phyloP scores from a whole-genome alignment of 352 stramenopile species.

The Aphanomyces astaci region DNA sequence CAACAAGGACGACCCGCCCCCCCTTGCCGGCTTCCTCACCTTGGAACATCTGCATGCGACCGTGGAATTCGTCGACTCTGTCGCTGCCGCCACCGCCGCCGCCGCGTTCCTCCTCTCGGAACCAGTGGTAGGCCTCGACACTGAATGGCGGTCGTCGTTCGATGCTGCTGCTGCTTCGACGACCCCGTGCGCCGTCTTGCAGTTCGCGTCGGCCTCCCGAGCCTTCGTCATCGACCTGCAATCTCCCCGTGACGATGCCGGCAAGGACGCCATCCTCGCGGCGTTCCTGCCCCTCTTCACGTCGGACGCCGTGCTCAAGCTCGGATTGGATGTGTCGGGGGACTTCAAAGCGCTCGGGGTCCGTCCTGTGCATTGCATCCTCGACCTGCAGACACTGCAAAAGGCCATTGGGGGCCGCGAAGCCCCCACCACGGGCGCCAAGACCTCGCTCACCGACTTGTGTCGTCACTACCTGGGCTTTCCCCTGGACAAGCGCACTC shows the following conservation, averaged over 20 bases:
- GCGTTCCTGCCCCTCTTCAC: slow-evolving; percentile 37
- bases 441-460: slow-evolving; percentile 37
- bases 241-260: slow-evolving; percentile 30
- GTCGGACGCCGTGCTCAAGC: slow-evolving; percentile 45
- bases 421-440: neutral
- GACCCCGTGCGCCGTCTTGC: slow-evolving; percentile 49
- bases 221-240: slow-evolving; percentile 66
- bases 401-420: neutral
- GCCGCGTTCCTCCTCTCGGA: slow-evolving; percentile 36
- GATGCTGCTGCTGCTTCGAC: neutral
- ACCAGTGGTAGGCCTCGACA: slow-evolving; percentile 62
- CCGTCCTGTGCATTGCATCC: neutral
- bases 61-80: slow-evolving; percentile 59
- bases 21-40: slow-evolving; percentile 39
- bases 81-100: slow-evolving; percentile 30
- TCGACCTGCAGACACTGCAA: slow-evolving; percentile 14
- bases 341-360: slow-evolving; percentile 49
- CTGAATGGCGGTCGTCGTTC: slow-evolving; percentile 55
- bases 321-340: slow-evolving; percentile 60
- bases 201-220: slow-evolving; percentile 49
- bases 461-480: slow-evolving; percentile 47
- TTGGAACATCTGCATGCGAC: slow-evolving; percentile 34
- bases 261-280: slow-evolving; percentile 20
- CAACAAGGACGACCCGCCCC: slow-evolving; percentile 38
- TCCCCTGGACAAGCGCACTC: slow-evolving; percentile 57